A percentile compares a stretch with the other conserved stretches of the same genome.
Conservation (phyloP, 2,329 filamentous ascomycete species). For the Ascochyta koolunga region DNA sequence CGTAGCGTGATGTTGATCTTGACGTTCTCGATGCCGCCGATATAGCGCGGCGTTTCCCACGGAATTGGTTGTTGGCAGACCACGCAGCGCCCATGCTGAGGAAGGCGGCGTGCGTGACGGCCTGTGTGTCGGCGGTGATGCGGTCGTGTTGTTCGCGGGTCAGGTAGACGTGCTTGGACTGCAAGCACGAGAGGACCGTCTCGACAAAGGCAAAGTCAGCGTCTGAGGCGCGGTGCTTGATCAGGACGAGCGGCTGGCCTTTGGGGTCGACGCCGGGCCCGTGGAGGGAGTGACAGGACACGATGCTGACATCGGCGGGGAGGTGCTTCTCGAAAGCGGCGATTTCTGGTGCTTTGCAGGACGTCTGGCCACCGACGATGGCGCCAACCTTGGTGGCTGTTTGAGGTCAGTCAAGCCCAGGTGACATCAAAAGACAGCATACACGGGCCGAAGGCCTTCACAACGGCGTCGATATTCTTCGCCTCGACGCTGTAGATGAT, state of each 20-base stretch:
- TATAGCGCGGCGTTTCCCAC: slow-evolving; percentile 94
- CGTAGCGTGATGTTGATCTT: slow-evolving; percentile 98
- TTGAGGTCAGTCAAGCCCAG: slow-evolving; percentile 15
- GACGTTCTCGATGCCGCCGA: slow-evolving; percentile 97
- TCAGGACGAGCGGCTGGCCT: slow-evolving; percentile 90
- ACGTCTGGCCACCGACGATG: slow-evolving; percentile 96
- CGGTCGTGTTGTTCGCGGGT: slow-evolving; percentile 88
- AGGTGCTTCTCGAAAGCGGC: slow-evolving; percentile 89
- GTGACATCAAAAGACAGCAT: slow-evolving; percentile 52
- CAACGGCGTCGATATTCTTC: slow-evolving; percentile 84
- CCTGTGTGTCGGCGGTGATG: slow-evolving; percentile 97
- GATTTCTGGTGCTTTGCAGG: slow-evolving; percentile 97
- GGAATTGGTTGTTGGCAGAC: slow-evolving; percentile 93
- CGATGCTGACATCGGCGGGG: slow-evolving; percentile 85
- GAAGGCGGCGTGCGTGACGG: slow-evolving; percentile 96
- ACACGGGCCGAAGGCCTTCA: slow-evolving; percentile 91
- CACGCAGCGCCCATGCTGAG: slow-evolving; percentile 96
- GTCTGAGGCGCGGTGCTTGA: slow-evolving; percentile 87
- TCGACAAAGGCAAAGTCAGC: slow-evolving; percentile 79
- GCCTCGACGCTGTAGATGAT: slow-evolving; percentile 99
- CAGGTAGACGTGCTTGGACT: slow-evolving; percentile 85
- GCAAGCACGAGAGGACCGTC: slow-evolving; percentile 78
- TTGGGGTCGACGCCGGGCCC: slow-evolving; percentile 87
- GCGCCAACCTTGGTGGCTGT: slow-evolving; percentile 91
- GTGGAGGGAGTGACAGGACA: slow-evolving; percentile 96